phyloP scores from a whole-genome alignment of 2,329 filamentous ascomycete genomes.

The Lecanoromycetidae sp. region DNA sequence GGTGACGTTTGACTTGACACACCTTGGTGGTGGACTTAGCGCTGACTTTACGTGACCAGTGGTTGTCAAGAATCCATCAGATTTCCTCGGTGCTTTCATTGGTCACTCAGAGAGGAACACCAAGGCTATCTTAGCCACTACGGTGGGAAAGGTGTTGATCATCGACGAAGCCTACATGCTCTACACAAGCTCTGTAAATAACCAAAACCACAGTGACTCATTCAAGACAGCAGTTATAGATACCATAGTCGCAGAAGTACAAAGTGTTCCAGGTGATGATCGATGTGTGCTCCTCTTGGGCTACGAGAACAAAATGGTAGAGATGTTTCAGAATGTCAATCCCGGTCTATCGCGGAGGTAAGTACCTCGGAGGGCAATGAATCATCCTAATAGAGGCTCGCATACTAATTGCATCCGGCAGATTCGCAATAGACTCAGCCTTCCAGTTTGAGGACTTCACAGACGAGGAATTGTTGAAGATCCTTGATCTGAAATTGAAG shows the following conservation, averaged over 20 bases:
- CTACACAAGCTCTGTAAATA: conserved; percentile 29
- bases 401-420: conserved; percentile 15
- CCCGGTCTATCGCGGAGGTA: conserved; percentile 47
- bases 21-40: not conserved
- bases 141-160: conserved; percentile 61
- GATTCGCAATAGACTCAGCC: conserved; percentile 51
- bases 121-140: conserved; percentile 55
- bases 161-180: conserved; percentile 72
- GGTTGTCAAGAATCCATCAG: conserved; percentile 57
- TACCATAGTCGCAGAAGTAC: conserved; percentile 61
- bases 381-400: not conserved
- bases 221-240: conserved; percentile 58
- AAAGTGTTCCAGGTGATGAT: conserved; percentile 57
- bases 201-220: conserved; percentile 29
- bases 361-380: not conserved
- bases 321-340: conserved; percentile 64
- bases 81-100: conserved; percentile 54
- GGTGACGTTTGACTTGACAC: conserved; percentile 31
- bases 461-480: conserved; percentile 43
- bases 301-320: conserved; percentile 56
- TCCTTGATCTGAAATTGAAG: conserved; percentile 53
- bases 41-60: conserved; percentile 34
- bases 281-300: conserved; percentile 60
- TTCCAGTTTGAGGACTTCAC: conserved; percentile 60
- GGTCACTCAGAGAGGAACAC: conserved; percentile 60